Evolutionary conservation across 176 grass and related monocot genomes (phyloP).

Genomic region (Juncus effusus): DNA sequence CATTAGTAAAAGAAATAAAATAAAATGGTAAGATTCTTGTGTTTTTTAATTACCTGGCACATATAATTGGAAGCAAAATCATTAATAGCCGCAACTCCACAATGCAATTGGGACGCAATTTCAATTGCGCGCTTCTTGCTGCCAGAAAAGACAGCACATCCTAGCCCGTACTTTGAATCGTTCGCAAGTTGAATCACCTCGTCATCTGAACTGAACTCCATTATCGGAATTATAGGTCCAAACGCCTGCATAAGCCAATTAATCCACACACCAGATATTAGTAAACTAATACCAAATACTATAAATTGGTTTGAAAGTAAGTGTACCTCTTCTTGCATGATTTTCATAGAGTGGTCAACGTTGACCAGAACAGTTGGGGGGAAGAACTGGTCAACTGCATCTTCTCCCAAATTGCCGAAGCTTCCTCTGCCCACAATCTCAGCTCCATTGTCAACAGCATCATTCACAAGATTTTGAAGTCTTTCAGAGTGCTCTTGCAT

Average conservation of each 20-base stretch:
- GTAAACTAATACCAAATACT: background rate
- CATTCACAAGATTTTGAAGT: constrained; percentile 87
- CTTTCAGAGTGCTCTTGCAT: constrained; percentile 92
- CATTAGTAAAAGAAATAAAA: constrained; percentile 11
- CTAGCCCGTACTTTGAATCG: constrained; percentile 92
- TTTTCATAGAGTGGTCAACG: constrained; percentile 93
- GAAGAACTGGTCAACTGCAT: constrained; percentile 91
- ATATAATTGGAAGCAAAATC: constrained; percentile 98
- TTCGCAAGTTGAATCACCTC: constrained; percentile 86
- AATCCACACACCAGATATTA: background rate
- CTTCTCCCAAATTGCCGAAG: constrained; percentile 87
- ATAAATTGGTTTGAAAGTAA: too few relatives aligned
- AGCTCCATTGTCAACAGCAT: constrained; percentile 77
- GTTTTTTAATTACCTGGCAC: constrained; percentile 65
- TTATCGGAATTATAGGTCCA: constrained; percentile 91
- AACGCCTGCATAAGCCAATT: constrained; percentile 48
- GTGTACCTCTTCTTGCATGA: constrained; percentile 96
- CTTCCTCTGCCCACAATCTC: constrained; percentile 82
- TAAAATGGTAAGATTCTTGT: background rate
- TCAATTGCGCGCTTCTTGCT: constrained; percentile 72
- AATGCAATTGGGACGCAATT: constrained; percentile 86
- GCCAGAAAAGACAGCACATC: constrained; percentile 93
- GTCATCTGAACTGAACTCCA: constrained; percentile 89
- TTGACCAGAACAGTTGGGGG: constrained; percentile 90
- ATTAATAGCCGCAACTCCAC: constrained; percentile 87